A percentile compares a stretch with the other conserved stretches of the same genome.
Evolutionary conservation across 805 yeast species (phyloP).

Genomic region (Maudiozyma turicensis): DNA sequence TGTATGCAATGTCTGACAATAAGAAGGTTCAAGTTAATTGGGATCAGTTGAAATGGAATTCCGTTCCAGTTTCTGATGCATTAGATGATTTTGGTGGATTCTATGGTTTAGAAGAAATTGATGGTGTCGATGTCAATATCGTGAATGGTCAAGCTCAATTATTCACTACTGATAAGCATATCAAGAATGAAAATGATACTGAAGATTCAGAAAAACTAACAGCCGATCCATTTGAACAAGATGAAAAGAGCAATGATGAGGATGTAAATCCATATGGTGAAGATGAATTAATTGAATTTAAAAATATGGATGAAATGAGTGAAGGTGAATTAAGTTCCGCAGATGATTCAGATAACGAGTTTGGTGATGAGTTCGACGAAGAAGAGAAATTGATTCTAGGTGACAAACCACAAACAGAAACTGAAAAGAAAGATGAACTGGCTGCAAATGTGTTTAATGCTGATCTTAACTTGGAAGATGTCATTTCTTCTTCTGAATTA

Average conservation of each 20-base stretch:
- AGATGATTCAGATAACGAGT: constrained; percentile 21
- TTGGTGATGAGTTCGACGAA: constrained; percentile 13
- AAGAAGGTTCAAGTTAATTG: constrained; percentile 31
- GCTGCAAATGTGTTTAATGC: constrained; percentile 22
- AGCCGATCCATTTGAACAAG: constrained; percentile 5
- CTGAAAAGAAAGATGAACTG: constrained; percentile 15
- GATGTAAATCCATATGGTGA: constrained; percentile 8
- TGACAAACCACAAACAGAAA: constrained; percentile 5
- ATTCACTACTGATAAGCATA: constrained; percentile 31
- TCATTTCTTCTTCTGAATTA: constrained; percentile 35
- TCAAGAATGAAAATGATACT: constrained; percentile 2
- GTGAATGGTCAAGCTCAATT: constrained; percentile 54
- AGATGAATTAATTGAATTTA: constrained; percentile 21
- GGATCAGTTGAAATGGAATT: constrained; percentile 60
- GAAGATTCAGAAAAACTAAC: constrained; percentile 3
- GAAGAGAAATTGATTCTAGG: constrained; percentile 4
- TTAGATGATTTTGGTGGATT: constrained; percentile 84
- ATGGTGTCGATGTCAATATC: constrained; percentile 78
- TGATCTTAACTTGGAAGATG: constrained; percentile 16
- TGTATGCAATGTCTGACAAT: not conserved
- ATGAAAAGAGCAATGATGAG: constrained; percentile 6
- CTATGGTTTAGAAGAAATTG: constrained; percentile 87
- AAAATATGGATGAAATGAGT: constrained; percentile 25
- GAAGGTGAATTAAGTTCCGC: constrained; percentile 25
- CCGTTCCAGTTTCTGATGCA: constrained; percentile 74